A percentile compares a stretch with the other conserved stretches of the same genome.
Conservation (phyloP, 2,329 filamentous ascomycete species). For the Chaetomium globosum region DNA sequence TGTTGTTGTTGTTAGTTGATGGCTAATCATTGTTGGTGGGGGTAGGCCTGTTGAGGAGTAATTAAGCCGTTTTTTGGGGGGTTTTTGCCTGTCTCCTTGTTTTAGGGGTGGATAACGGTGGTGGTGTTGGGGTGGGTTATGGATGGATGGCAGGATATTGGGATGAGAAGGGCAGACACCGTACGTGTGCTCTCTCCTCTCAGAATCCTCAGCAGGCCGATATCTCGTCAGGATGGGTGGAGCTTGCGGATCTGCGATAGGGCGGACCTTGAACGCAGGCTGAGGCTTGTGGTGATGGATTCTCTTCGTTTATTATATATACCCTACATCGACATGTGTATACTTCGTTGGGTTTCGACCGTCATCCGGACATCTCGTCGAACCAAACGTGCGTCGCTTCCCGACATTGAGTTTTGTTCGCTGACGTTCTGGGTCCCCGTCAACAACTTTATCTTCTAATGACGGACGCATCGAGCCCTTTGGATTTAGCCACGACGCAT, state of each 20-base stretch:
- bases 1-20: neutral
- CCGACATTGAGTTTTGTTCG: neutral
- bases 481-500: neutral
- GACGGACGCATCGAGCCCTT: neutral
- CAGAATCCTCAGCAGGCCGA: neutral
- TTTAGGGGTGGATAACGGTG: neutral
- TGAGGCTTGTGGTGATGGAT: neutral
- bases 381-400: neutral
- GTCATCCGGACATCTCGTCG: neutral
- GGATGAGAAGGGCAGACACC: neutral
- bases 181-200: neutral
- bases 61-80: neutral
- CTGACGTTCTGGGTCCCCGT: neutral
- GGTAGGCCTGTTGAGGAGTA: conserved; percentile 26
- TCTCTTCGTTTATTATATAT: conserved; percentile 17
- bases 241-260: neutral
- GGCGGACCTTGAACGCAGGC: neutral
- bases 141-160: no score
- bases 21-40: neutral
- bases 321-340: conserved; percentile 19
- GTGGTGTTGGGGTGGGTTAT: neutral
- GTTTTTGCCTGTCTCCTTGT: neutral
- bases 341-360: neutral
- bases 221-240: neutral
- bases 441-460: neutral